phyloP scores from a whole-genome alignment of 495 filamentous ascomycete species.

The Mytilinidion resinicola region DNA sequence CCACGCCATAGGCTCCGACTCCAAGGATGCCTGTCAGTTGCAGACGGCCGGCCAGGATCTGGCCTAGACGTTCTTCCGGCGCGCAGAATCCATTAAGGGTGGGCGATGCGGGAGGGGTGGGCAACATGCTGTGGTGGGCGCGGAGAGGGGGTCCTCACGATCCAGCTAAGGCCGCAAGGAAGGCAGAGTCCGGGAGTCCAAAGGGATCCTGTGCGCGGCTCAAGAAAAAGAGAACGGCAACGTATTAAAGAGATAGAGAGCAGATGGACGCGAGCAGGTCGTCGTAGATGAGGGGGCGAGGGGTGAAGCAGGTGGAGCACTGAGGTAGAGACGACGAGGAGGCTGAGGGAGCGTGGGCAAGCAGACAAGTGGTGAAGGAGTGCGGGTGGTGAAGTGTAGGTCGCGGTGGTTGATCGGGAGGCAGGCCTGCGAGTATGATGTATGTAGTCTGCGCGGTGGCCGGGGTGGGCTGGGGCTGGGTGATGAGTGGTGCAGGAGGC shows the following conservation, averaged over 20 bases:
- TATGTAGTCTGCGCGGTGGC: too few species aligned
- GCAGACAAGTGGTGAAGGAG: background rate
- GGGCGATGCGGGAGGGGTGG: constrained; percentile 57
- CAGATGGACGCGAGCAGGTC: constrained; percentile 5
- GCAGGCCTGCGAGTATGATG: background rate
- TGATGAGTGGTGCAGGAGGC: background rate
- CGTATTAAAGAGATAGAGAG: constrained; percentile 25
- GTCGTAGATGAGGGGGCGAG: background rate
- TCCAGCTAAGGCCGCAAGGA: constrained; percentile 36
- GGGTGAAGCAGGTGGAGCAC: background rate
- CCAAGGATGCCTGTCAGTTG: constrained; percentile 82
- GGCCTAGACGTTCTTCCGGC: constrained; percentile 83
- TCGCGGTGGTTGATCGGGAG: background rate
- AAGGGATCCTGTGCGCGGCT: constrained; percentile 7
- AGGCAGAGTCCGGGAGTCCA: constrained; percentile 9
- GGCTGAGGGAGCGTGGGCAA: constrained; percentile 2
- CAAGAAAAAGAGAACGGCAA: constrained; percentile 21
- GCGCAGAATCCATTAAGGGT: constrained; percentile 46
- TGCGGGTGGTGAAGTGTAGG: background rate
- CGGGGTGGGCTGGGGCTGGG: too few species aligned
- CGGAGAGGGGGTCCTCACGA: constrained; percentile 14
- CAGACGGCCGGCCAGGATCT: constrained; percentile 72
- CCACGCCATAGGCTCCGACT: constrained; percentile 92
- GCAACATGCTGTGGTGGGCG: constrained; percentile 42
- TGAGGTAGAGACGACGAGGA: constrained; percentile 4